Evolutionary conservation across 2,329 filamentous ascomycete genomes (phyloP), one percentile per base, ranked within the genome.

Genomic region (Camillea tinctor): DNA sequence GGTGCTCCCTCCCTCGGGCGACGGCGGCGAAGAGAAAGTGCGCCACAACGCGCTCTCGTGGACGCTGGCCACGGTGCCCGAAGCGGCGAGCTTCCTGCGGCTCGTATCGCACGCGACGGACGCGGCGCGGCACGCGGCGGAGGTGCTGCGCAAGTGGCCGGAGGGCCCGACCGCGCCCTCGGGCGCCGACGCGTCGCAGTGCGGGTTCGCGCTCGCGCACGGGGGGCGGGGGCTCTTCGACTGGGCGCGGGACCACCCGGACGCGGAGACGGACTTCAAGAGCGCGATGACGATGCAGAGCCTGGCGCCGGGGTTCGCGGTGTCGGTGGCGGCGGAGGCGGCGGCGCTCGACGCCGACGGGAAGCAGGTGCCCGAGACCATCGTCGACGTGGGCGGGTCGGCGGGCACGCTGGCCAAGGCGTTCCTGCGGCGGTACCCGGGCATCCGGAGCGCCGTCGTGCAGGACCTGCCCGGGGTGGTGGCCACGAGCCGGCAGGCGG

Each of bases 391-490:
- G 30, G 66, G 63, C 15, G 66, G 66, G 20, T 57, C 64, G 3
- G 56, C 58, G 17, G 65, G 66, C 48, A 62, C 64, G 23, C 13
- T 68, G 22, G 57, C 56, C 50, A 57, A 66, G 36, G 26, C 40
- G 24, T 53, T 67, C 15, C 64, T 67, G 21, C 58, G 58, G 4
- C 50, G 40, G 19, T 60, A 63, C 52, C 55, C 52, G 5, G 40
- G 50, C 15, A 58, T 68, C 13, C 62, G 64, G 58, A 61, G 61
- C 50, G 65, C 57, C 6, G 17, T 58, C 4, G 53, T 61, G 23
- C 15, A 64, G 4, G 63, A 67, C 55, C 65, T 66, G n/a, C 63
- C 65, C 2, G 65, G 66, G 26, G 66, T 68, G 17, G 57, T 67
- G 15, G 61, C 57, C n/a, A n/a, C n/a, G 23, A 60, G 59, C 15